These are phyloP conservation scores for Plasmodium falciparum DNA, from an alignment of 169 alveolate genomes.

Conservation along the genomic window DNA sequence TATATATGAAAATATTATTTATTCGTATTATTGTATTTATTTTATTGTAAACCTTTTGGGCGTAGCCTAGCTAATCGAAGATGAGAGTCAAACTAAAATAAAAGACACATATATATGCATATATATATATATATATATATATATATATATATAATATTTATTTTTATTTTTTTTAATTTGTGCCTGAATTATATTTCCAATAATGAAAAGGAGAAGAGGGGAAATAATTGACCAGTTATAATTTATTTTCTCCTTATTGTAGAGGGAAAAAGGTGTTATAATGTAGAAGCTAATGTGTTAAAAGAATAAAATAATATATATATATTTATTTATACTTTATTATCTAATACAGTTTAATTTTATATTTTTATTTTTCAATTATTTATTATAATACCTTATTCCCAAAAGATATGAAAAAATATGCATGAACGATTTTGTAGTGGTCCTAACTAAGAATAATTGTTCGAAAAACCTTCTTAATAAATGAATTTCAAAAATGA, in stretches of 20 bases:
- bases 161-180: neutral
- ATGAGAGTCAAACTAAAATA: slow-evolving; percentile 57
- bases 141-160: neutral
- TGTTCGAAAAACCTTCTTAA: slow-evolving; percentile 82
- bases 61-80: slow-evolving; percentile 69
- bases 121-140: neutral
- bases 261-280: slow-evolving; percentile 53
- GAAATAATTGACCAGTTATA: neutral
- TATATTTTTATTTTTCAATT: neutral
- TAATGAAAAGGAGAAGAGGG: slow-evolving; percentile 22
- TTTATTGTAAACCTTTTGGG: slow-evolving; percentile 55
- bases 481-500: slow-evolving; percentile 77
- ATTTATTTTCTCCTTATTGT: slow-evolving; percentile 8
- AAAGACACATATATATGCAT: neutral
- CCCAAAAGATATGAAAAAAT: slow-evolving; percentile 82
- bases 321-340: neutral
- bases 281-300: slow-evolving; percentile 34
- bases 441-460: slow-evolving; percentile 74
- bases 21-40: neutral
- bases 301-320: neutral
- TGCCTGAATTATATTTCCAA: slow-evolving; percentile 67
- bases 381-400: slow-evolving; percentile 75
- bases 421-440: slow-evolving; percentile 81
- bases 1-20: no score
- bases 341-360: neutral